These are phyloP conservation scores for Fusarium sp. DNA, from an alignment of 2,329 filamentous ascomycete genomes.

Conservation along the genomic window DNA sequence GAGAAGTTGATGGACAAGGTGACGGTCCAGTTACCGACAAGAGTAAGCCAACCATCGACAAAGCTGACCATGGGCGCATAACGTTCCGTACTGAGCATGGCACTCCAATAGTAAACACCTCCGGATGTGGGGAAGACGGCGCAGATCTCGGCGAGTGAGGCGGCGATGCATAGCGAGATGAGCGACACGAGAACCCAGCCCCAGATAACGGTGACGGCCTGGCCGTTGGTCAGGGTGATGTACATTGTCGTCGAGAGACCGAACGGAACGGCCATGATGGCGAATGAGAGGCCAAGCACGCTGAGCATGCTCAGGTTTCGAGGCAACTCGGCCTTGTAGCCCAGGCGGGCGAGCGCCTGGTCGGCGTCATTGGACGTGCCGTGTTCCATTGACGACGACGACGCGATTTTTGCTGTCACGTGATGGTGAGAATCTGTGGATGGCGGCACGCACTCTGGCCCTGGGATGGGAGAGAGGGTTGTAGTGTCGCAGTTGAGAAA, in stretches of 20 bases:
- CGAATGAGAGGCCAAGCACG: constrained; percentile 61
- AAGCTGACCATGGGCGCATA: constrained; percentile 75
- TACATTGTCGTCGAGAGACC: constrained; percentile 61
- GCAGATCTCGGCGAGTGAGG: constrained; percentile 78
- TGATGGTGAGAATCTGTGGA: not conserved
- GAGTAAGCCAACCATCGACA: constrained; percentile 79
- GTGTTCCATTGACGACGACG: constrained; percentile 20
- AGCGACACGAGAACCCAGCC: constrained; percentile 71
- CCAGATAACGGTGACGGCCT: constrained; percentile 79
- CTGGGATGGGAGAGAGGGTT: not conserved
- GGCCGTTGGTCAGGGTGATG: constrained; percentile 74
- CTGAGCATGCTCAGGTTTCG: constrained; percentile 62
- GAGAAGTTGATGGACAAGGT: constrained; percentile 78
- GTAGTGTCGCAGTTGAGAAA: not conserved
- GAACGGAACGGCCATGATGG: constrained; percentile 63
- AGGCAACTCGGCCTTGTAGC: constrained; percentile 61
- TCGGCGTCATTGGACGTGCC: constrained; percentile 47
- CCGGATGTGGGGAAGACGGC: constrained; percentile 72
- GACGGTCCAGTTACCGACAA: constrained; percentile 77
- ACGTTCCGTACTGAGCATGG: constrained; percentile 68
- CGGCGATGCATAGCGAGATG: constrained; percentile 77
- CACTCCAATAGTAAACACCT: constrained; percentile 80
- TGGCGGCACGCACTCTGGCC: not conserved
- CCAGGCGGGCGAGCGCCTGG: constrained; percentile 57
- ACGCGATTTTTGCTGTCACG: not conserved